A percentile compares a stretch with the other conserved stretches of the same genome.
Evolutionary conservation across 225 moss, liverwort and hornwort species (phyloP).

Genomic region (Climacium dendroides): DNA sequence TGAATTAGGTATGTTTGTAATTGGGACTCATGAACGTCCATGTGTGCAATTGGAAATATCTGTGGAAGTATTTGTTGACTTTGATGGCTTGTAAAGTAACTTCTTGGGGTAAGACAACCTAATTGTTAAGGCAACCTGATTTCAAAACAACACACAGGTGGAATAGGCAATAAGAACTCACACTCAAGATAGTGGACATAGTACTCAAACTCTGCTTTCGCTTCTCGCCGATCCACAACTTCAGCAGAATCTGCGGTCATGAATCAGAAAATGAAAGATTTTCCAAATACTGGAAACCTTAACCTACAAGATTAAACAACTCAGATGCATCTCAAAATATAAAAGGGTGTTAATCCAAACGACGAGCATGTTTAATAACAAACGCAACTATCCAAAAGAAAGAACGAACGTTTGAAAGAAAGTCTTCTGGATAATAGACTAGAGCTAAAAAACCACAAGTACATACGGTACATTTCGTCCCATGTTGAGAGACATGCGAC

Average conservation of each 20-base stretch:
- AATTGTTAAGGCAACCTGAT: neutral
- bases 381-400: neutral
- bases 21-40: neutral
- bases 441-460: neutral
- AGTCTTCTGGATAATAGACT: neutral
- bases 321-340: neutral
- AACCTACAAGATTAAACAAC: neutral
- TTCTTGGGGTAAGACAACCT: neutral
- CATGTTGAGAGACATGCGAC: constrained; percentile 89
- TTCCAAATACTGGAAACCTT: neutral
- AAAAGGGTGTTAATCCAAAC: neutral
- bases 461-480: constrained; percentile 88
- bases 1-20: neutral
- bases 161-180: constrained; percentile 27
- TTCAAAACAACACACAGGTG: neutral
- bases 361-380: neutral
- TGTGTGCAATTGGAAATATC: neutral
- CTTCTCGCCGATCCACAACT: constrained; percentile 79
- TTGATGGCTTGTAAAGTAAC: neutral
- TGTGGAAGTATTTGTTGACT: neutral
- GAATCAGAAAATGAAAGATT: neutral
- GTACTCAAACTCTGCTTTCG: constrained; percentile 67
- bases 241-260: constrained; percentile 76
- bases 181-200: constrained; percentile 96
- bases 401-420: neutral